phyloP scores from a whole-genome alignment of 495 filamentous ascomycete species.

The Staphylotrichum tortipilum region DNA sequence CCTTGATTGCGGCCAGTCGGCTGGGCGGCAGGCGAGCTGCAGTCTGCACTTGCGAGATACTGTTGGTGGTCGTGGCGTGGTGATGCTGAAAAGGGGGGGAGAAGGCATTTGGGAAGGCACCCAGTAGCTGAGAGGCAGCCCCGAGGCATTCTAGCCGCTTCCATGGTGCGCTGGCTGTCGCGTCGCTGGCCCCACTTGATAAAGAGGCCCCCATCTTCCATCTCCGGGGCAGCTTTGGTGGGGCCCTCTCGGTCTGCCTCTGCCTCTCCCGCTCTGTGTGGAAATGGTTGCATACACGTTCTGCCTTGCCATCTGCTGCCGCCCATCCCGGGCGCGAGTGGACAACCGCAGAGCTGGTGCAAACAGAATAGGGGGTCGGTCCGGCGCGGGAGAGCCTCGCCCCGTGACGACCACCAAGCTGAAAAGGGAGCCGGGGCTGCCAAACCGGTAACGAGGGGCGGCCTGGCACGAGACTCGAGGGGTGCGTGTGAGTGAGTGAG shows the following conservation, averaged over 20 bases:
- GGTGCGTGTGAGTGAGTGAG: conserved; percentile 4
- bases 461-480: conserved; percentile 5
- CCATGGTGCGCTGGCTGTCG: conserved; percentile 15
- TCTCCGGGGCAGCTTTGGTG: not conserved
- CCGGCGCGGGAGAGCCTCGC: not conserved
- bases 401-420: conserved; percentile 5
- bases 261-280: no score
- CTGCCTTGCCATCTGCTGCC: no score
- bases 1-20: no score
- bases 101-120: no score
- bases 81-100: not conserved
- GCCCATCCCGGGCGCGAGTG: no score
- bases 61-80: not conserved
- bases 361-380: not conserved
- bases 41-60: not conserved
- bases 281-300: no score
- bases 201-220: not conserved
- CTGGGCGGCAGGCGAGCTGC: not conserved
- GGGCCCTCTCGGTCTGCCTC: not conserved
- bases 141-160: conserved; percentile 18
- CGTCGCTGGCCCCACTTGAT: conserved; percentile 1
- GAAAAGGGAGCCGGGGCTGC: not conserved
- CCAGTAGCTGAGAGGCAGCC: not conserved
- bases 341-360: not conserved
- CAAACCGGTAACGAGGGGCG: not conserved